Percentiles rank a stretch among this genome's conserved stretches.
These are phyloP conservation scores for Heritiera littoralis DNA, from an alignment of 345 rosid species.

Conservation along the genomic window DNA sequence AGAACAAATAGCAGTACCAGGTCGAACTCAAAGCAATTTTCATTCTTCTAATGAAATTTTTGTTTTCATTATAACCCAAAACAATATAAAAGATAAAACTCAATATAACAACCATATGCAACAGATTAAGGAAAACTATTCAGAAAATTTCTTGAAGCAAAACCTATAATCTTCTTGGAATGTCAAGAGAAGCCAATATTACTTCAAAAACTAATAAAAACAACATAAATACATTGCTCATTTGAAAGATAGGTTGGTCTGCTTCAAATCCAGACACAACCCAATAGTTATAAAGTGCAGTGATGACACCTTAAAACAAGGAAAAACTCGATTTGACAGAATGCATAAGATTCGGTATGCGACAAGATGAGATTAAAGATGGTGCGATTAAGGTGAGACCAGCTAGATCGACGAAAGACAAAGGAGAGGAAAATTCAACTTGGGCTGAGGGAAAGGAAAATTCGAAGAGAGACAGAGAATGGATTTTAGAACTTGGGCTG, in stretches of 20 bases:
- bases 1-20: neutral
- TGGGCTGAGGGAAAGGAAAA: no score
- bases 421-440: no score
- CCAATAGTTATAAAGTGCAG: neutral
- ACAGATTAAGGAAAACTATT: neutral
- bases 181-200: neutral
- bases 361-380: no score
- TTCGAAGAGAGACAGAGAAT: no score
- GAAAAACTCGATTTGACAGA: neutral
- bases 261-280: slow-evolving; percentile 7
- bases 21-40: neutral
- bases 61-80: no score
- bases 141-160: neutral
- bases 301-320: neutral
- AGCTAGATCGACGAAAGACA: no score
- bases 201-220: neutral
- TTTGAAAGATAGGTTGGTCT: neutral
- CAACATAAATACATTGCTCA: neutral
- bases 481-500: no score
- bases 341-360: neutral
- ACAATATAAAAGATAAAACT: neutral
- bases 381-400: no score
- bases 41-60: neutral
- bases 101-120: neutral
- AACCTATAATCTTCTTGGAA: slow-evolving; percentile 2